A percentile compares a stretch with the other conserved stretches of the same genome.
Evolutionary conservation across 805 yeast genomes (phyloP).

Genomic region (Hanseniaspora meyeri): DNA sequence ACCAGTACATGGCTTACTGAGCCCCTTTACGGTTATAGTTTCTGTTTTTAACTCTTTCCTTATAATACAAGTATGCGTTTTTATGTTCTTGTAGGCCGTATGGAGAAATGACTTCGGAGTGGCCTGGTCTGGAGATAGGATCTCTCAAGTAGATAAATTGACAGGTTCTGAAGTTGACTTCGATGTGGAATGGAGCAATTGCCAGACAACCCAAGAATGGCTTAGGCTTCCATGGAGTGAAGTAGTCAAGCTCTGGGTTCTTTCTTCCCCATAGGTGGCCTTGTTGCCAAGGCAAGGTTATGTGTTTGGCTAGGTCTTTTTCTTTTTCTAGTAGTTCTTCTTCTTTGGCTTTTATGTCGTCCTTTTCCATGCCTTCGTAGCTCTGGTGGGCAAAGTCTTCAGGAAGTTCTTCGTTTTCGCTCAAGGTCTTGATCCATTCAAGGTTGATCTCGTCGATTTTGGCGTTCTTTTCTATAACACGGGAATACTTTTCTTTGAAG

Average conservation of each 20-base stretch:
- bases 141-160: conserved; percentile 94
- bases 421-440: conserved; percentile 39
- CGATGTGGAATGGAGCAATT: conserved; percentile 81
- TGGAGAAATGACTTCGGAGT: conserved; percentile 89
- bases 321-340: conserved; percentile 39
- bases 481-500: conserved; percentile 25
- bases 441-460: conserved; percentile 20
- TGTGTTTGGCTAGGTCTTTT: conserved; percentile 31
- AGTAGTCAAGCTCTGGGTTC: conserved; percentile 66
- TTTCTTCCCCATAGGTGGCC: conserved; percentile 64
- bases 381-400: conserved; percentile 26
- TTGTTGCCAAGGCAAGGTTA: conserved; percentile 70
- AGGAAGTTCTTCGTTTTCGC: conserved; percentile 29
- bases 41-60: conserved; percentile 43
- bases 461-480: conserved; percentile 22
- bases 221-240: conserved; percentile 95
- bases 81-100: conserved; percentile 71
- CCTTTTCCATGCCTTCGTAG: conserved; percentile 38
- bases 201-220: conserved; percentile 89
- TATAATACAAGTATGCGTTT: conserved; percentile 89
- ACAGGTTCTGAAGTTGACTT: conserved; percentile 79
- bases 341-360: conserved; percentile 29
- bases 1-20: neutral
- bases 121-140: conserved; percentile 95
- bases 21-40: conserved; percentile 20